Base-by-base conservation (phyloP, 2,329 filamentous ascomycete species). In the Xylaria arbuscula region DNA sequence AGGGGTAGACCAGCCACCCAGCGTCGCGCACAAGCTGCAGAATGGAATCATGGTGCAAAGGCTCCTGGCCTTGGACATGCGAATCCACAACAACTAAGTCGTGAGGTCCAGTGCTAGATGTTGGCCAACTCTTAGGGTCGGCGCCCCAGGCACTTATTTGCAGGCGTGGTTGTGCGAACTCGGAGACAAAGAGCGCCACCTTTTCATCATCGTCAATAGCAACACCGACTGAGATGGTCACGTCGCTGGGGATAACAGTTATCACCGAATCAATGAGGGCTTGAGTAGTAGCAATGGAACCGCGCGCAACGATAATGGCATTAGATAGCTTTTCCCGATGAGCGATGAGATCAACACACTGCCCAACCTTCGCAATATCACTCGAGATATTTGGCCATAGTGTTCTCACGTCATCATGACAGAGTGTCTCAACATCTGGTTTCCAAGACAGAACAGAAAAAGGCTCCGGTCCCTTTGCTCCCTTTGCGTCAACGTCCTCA, bases 361-460 rank as follows among this genome's bases (percentile, higher is more conserved):
- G 60, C 28, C 24, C 40, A 2, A 69, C 22, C 45, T 53, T 66
- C 32, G 66, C 67, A 10, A n/a, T 10, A 1, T 32, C 24, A 48
- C 15, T 58, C 24, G 57, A 45, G 6, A 38, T 42, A 40, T 51
- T 22, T 2, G 28, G 38, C 57, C 53, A 66, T 17, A 68, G n/a
- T 47, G 17, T 11, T 40, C 32, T 24, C 4, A 59, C 9, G 22
- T 66, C 58, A 3, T 38, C 58, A 54, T 51, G 36, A 10, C 53
- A 62, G 22, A 69, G 64, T 8, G 48, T 48, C 13, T 22, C 19
- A 38, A 70, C 59, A 24, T 70, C 67, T 1, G 67, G 67, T 32
- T 67, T 67, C 67, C 67, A 70, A 3, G 56, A 48, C 34, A 70
- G 53, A 24, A 62, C 32, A 15, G 64, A 67, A n/a, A 64, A 64